These are phyloP conservation scores for Boletus vermiculosoides DNA, from an alignment of 768 basidiomycete genomes.

Conservation along the genomic window DNA sequence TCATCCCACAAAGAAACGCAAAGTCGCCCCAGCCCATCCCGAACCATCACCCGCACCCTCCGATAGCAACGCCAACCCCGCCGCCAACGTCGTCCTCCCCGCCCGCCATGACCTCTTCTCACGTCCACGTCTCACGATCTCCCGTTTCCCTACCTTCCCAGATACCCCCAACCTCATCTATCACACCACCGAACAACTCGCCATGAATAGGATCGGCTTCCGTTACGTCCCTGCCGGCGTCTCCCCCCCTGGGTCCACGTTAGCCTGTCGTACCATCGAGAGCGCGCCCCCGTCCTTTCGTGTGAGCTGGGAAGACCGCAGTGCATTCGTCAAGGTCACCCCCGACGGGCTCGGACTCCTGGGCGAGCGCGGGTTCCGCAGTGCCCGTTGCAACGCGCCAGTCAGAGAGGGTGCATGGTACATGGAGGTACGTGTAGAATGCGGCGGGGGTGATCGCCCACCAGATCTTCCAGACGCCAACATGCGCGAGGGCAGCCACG, in stretches of 20 bases:
- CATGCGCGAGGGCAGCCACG: slow-evolving; percentile 69
- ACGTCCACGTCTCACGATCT: slow-evolving; percentile 68
- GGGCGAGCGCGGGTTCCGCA: slow-evolving; percentile 88
- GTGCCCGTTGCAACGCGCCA: slow-evolving; percentile 86
- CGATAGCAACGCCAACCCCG: slow-evolving; percentile 37
- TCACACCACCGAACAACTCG: slow-evolving; percentile 67
- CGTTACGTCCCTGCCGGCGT: slow-evolving; percentile 82
- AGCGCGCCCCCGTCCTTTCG: slow-evolving; percentile 66
- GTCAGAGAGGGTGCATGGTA: slow-evolving; percentile 92
- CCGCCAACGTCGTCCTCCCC: slow-evolving; percentile 53
- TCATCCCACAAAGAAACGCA: slow-evolving; percentile 46
- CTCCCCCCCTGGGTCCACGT: slow-evolving; percentile 51
- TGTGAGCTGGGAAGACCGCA: slow-evolving; percentile 91
- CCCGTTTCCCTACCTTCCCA: slow-evolving; percentile 69
- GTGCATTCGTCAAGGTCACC: slow-evolving; percentile 73
- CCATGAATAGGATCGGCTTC: slow-evolving; percentile 73
- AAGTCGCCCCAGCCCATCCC: slow-evolving; percentile 41
- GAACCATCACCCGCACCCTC: slow-evolving; percentile 59
- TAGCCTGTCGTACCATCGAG: slow-evolving; percentile 80
- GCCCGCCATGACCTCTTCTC: slow-evolving; percentile 68
- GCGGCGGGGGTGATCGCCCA: slow-evolving; percentile 63
- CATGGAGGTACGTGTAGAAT: slow-evolving; percentile 81
- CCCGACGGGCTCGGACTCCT: slow-evolving; percentile 73
- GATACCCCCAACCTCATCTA: slow-evolving; percentile 54
- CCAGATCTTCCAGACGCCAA: slow-evolving; percentile 42